These are phyloP conservation scores for Peterozyma xylosa DNA, from an alignment of 805 yeast species.

Conservation along the genomic window DNA sequence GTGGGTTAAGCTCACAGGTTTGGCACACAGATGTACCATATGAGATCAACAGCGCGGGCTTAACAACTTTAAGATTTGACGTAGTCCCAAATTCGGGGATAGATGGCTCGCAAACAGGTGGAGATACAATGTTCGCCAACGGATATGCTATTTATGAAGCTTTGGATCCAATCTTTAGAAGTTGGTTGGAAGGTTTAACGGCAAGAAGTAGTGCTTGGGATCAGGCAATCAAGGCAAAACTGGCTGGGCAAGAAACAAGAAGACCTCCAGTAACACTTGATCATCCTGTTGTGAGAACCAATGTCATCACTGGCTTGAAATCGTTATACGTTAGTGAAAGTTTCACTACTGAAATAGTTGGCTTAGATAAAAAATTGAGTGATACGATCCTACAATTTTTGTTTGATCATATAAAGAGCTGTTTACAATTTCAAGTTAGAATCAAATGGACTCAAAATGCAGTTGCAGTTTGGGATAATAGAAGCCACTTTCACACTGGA, in stretches of 20 bases:
- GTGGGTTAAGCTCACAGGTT: conserved; percentile 1
- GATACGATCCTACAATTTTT: conserved; percentile 46
- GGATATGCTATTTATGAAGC: conserved; percentile 37
- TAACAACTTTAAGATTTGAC: conserved; percentile 37
- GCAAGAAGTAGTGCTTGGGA: conserved; percentile 45
- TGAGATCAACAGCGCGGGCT: conserved; percentile 51
- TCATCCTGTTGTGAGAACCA: conserved; percentile 43
- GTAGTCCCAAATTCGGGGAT: conserved; percentile 50
- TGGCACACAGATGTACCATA: conserved; percentile 53
- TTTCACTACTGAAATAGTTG: conserved; percentile 54
- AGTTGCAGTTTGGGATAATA: conserved; percentile 49
- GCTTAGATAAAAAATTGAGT: conserved; percentile 57
- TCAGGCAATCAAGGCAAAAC: conserved; percentile 23
- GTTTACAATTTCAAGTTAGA: conserved; percentile 37
- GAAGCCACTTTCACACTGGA: conserved; percentile 41
- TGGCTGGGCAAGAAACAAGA: conserved; percentile 34
- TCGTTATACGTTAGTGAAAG: conserved; percentile 36
- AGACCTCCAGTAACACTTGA: conserved; percentile 36
- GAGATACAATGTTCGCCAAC: conserved; percentile 37
- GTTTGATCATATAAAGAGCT: conserved; percentile 2
- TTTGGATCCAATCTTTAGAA: conserved; percentile 39
- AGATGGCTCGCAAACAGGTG: conserved; percentile 35
- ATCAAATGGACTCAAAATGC: conserved; percentile 44
- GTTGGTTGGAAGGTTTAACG: conserved; percentile 29
- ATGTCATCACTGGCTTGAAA: conserved; percentile 42